Evolutionary conservation across 495 filamentous ascomycete genomes (phyloP).

Genomic region (Aspergillus ellipticus): DNA sequence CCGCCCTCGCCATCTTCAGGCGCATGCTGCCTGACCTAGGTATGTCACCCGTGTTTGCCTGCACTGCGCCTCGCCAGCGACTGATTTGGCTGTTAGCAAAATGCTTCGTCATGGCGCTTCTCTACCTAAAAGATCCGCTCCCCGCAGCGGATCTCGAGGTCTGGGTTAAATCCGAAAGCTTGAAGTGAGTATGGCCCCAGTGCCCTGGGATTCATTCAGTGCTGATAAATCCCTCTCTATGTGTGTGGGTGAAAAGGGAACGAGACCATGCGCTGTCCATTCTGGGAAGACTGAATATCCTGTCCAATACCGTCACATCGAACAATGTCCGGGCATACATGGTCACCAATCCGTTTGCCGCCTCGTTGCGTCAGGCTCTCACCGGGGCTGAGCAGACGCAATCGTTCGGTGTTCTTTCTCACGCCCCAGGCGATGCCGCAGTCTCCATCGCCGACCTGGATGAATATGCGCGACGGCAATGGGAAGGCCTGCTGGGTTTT

Average conservation of each 20-base stretch:
- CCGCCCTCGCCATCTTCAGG: constrained; percentile 90
- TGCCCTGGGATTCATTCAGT: background rate
- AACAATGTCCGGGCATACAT: constrained; percentile 62
- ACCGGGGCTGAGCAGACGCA: constrained; percentile 80
- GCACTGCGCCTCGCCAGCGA: background rate
- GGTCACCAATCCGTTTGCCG: constrained; percentile 70
- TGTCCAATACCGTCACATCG: constrained; percentile 55
- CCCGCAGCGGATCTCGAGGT: constrained; percentile 70
- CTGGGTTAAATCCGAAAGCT: constrained; percentile 75
- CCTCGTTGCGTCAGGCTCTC: constrained; percentile 75
- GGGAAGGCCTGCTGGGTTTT: constrained; percentile 94
- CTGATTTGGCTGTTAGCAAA: constrained; percentile 59
- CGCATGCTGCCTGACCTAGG: constrained; percentile 93
- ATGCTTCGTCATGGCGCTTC: constrained; percentile 87
- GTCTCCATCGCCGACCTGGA: constrained; percentile 73
- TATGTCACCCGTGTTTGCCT: constrained; percentile 38
- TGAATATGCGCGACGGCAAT: constrained; percentile 78
- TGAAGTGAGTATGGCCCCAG: constrained; percentile 43
- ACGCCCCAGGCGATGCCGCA: constrained; percentile 49
- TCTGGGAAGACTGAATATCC: constrained; percentile 77
- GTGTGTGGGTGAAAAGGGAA: constrained; percentile 45
- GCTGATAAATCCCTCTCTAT: background rate
- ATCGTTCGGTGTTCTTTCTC: constrained; percentile 83
- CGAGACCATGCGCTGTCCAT: constrained; percentile 78
- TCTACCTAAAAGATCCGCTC: constrained; percentile 79